These are phyloP conservation scores for Yarrowia sp. DNA, from an alignment of 805 yeast genomes.

Conservation along the genomic window DNA sequence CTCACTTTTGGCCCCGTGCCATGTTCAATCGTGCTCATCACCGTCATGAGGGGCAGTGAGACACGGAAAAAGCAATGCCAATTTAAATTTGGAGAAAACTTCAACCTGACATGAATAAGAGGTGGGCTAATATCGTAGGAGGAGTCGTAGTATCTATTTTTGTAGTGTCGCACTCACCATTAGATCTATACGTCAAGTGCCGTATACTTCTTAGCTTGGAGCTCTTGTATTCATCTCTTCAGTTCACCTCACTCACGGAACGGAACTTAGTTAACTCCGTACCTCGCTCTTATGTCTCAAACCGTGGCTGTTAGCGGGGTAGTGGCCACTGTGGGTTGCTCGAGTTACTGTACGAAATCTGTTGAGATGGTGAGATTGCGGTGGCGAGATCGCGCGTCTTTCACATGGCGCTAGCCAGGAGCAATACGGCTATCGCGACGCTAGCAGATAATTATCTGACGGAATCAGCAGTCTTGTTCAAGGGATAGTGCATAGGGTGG, in stretches of 20 bases:
- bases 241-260: background rate
- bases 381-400: background rate
- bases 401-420: background rate
- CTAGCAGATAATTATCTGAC: background rate
- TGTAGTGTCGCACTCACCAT: too few relatives aligned
- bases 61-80: background rate
- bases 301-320: slow-evolving; percentile 6
- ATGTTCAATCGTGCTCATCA: slow-evolving; percentile 8
- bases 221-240: background rate
- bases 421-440: background rate
- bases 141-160: too few relatives aligned
- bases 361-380: background rate
- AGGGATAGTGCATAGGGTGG: background rate
- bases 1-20: slow-evolving; percentile 6
- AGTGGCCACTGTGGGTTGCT: background rate
- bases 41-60: slow-evolving; percentile 18
- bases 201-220: background rate
- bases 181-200: too few relatives aligned
- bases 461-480: background rate
- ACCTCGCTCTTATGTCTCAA: slow-evolving; percentile 2
- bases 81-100: background rate
- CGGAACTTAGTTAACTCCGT: slow-evolving; percentile 3
- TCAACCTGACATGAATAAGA: background rate
- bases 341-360: background rate
- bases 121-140: too few relatives aligned